These are phyloP conservation scores for Mycena albidolilacea DNA, from an alignment of 768 basidiomycete species.

Conservation along the genomic window DNA sequence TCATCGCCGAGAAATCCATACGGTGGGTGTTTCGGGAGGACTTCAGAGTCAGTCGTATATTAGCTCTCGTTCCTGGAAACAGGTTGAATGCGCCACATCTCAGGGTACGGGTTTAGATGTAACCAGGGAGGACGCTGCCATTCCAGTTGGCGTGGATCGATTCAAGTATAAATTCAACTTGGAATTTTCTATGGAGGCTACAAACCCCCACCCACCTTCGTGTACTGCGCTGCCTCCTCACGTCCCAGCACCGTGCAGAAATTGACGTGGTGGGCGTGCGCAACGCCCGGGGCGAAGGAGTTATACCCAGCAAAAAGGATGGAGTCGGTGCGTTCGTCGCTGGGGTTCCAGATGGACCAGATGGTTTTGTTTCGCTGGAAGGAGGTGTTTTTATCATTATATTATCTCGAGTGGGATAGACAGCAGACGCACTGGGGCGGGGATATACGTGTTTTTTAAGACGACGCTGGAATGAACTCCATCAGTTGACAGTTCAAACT, in stretches of 20 bases:
- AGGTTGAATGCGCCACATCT: no score
- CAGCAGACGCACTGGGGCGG: constrained; percentile 28
- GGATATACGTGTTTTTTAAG: constrained; percentile 44
- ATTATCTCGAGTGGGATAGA: no score
- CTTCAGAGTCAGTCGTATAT: no score
- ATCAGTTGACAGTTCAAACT: neutral
- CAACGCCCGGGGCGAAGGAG: constrained; percentile 41
- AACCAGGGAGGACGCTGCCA: no score
- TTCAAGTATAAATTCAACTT: no score
- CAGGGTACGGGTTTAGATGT: no score
- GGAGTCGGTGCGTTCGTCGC: constrained; percentile 44
- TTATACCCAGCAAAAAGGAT: constrained; percentile 46
- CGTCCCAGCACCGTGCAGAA: constrained; percentile 42
- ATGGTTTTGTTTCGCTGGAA: constrained; percentile 39
- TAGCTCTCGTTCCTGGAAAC: no score
- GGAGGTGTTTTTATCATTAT: no score
- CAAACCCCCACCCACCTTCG: neutral
- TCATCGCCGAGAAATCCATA: no score
- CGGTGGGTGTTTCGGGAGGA: no score
- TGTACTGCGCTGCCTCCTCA: constrained; percentile 38
- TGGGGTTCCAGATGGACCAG: constrained; percentile 47
- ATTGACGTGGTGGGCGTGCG: constrained; percentile 28
- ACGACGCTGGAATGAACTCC: constrained; percentile 40
- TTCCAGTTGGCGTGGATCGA: no score
- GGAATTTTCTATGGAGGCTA: no score